These are phyloP conservation scores for Rosa rugosa DNA, from an alignment of 306 rosid genomes.

Conservation along the genomic window DNA sequence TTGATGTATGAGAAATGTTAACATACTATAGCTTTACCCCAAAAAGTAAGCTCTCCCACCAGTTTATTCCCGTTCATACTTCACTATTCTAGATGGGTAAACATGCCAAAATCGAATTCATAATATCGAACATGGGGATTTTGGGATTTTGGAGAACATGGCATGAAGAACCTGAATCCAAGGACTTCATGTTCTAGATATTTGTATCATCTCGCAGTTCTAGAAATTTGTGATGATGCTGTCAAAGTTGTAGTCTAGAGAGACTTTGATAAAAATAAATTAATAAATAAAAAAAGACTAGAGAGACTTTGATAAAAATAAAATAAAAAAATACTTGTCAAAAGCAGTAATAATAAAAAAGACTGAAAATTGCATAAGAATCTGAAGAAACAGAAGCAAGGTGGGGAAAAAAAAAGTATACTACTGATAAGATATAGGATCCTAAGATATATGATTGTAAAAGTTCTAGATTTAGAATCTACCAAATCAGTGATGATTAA, in stretches of 20 bases:
- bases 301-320: too few relatives aligned
- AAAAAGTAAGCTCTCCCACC: background rate
- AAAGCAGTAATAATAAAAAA: too few relatives aligned
- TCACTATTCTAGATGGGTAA: background rate
- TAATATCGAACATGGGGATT: background rate
- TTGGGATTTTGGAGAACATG: background rate
- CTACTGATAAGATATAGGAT: background rate
- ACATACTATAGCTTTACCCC: too few relatives aligned
- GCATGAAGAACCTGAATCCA: background rate
- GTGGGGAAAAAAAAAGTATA: background rate
- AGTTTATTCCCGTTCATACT: background rate
- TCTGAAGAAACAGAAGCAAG: background rate
- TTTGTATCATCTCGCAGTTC: too few relatives aligned
- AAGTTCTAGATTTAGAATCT: slow-evolving; percentile 10
- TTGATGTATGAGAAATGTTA: too few relatives aligned
- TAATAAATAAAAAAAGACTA: too few relatives aligned
- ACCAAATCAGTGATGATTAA: slow-evolving; percentile 30
- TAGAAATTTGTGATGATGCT: too few relatives aligned
- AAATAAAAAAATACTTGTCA: too few relatives aligned
- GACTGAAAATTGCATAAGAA: background rate
- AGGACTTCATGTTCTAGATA: too few relatives aligned
- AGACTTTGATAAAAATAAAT: too few relatives aligned
- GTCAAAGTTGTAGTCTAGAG: too few relatives aligned
- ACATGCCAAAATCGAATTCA: background rate
- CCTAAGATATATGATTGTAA: background rate